Percentiles rank a stretch among this genome's conserved stretches.
phyloP scores from a whole-genome alignment of 805 yeast genomes.

The Blastobotrys parvus region DNA sequence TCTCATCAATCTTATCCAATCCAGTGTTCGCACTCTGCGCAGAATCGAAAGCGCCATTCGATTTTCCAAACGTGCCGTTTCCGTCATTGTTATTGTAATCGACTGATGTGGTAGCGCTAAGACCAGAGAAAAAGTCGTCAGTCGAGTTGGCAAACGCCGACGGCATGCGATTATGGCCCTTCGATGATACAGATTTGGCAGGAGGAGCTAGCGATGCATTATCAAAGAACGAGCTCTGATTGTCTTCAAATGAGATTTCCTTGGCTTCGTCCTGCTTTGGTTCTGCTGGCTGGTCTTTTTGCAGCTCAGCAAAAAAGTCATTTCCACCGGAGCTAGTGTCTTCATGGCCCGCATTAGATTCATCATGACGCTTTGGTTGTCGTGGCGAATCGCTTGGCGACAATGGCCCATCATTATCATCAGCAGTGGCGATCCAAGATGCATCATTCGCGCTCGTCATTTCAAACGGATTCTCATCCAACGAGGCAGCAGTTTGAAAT shows the following conservation, averaged over 20 bases:
- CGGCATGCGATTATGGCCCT: constrained; percentile 6
- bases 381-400: not conserved
- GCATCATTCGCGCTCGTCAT: constrained; percentile 2
- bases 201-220: not conserved
- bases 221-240: not conserved
- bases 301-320: not conserved
- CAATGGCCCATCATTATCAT: too few species aligned
- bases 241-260: not conserved
- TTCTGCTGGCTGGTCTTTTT: not conserved
- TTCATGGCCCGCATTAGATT: not conserved
- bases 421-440: constrained; percentile 1
- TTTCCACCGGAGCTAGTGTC: not conserved
- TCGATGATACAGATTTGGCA: not conserved
- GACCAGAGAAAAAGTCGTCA: constrained; percentile 5
- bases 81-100: not conserved
- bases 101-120: not conserved
- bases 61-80: too few species aligned
- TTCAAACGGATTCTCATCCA: constrained; percentile 4
- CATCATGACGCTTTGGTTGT: not conserved
- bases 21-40: too few species aligned
- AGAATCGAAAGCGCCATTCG: too few species aligned
- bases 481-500: not conserved
- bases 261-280: not conserved
- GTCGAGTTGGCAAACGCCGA: constrained; percentile 7
- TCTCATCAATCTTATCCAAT: too few species aligned